Evolutionary conservation across 169 alveolate species (phyloP), one percentile per base, ranked within the genome.

Genomic region (Plasmodium fragile): DNA sequence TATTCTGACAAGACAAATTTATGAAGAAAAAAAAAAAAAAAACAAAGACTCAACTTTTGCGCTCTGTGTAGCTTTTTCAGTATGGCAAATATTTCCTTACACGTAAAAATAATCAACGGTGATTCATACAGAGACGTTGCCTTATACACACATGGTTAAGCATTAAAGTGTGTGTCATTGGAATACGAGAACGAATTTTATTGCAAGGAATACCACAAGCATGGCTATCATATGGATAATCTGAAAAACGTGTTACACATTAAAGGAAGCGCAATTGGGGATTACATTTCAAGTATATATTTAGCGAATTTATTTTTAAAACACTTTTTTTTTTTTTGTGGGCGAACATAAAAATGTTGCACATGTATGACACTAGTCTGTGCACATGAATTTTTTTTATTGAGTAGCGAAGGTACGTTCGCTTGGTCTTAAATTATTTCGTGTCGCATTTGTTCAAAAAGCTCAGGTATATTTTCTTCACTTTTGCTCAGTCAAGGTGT

Each of bases 261-360:
- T 65, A 65, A 25, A 49, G 59, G 59, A 49, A 18, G 36, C 36
- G 1, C 75, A 65, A 65, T n/a, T 65, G 13, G 13, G 30, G 75
- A 65, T 65, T 22, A 65, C 16, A 18, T 65, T 65, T 65, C 16
- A 25, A 25, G 41, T 65, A 65, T 65, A 22, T n/a, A 5, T 65
- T 65, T 65, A 65, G 75, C 75, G 75, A 65, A 65, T 65, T 18
- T 65, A 28, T 65, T 65, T 65, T 65, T 65, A 65, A 65, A 65
- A 10, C 36, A 0, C 4, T 55, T 55, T 55, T 55, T 55, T 55
- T 16, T 55, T 55, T n/a, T 65, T 22, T 65, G 8, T n/a, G 3
- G 16, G 36, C 41, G 34, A 25, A 65, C 75, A 3, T 65, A 28
- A 25, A 25, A 49, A 49, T 49, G 59, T 49, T 49, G 59, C 59